These are phyloP conservation scores for Coniochaeta sp. DNA, from an alignment of 2,329 filamentous ascomycete species.

Conservation along the genomic window DNA sequence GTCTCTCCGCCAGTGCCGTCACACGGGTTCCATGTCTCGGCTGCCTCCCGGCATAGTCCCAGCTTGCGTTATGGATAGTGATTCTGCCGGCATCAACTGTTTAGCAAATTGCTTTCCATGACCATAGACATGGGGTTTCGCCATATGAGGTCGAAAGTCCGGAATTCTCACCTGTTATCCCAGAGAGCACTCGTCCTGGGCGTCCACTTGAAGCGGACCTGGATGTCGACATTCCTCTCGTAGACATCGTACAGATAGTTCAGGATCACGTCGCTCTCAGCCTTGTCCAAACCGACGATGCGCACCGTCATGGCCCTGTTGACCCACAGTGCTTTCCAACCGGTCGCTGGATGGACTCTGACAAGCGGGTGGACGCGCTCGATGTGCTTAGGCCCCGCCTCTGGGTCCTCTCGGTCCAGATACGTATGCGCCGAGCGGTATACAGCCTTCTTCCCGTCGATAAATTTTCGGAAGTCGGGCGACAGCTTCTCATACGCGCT, in stretches of 20 bases:
- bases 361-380: slow-evolving; percentile 63
- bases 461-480: slow-evolving; percentile 61
- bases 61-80: slow-evolving; percentile 67
- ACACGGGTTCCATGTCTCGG: slow-evolving; percentile 67
- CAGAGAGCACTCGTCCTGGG: slow-evolving; percentile 59
- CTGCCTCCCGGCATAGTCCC: slow-evolving; percentile 62
- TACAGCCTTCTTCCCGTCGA: slow-evolving; percentile 59
- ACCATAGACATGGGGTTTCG: not conserved
- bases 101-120: not conserved
- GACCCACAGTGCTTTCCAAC: slow-evolving; percentile 68
- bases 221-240: slow-evolving; percentile 64
- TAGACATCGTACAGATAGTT: slow-evolving; percentile 62
- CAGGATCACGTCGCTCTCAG: slow-evolving; percentile 61
- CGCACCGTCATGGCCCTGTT: slow-evolving; percentile 62
- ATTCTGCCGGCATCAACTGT: slow-evolving; percentile 35
- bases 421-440: slow-evolving; percentile 62
- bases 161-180: slow-evolving; percentile 52
- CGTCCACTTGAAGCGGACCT: slow-evolving; percentile 66
- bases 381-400: slow-evolving; percentile 56
- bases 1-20: slow-evolving; percentile 64
- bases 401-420: slow-evolving; percentile 54
- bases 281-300: slow-evolving; percentile 62
- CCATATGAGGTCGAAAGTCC: not conserved
- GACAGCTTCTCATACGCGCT: slow-evolving; percentile 67
- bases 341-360: slow-evolving; percentile 63